Percentiles rank a stretch among this genome's conserved stretches.
Evolutionary conservation across 2,329 filamentous ascomycete species (phyloP).

Genomic region (Aspergillus tubingensis): DNA sequence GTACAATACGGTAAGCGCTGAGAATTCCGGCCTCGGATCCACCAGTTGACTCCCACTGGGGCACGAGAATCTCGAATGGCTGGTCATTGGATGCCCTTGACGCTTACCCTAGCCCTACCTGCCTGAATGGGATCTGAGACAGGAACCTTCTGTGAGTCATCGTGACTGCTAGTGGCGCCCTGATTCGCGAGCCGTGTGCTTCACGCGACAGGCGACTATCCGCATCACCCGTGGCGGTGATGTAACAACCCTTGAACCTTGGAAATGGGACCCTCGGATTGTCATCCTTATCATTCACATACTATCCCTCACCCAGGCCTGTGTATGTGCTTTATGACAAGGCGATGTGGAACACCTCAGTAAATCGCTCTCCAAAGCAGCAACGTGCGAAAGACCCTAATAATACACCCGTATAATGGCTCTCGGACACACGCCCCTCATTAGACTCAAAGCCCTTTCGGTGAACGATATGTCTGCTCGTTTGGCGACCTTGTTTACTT

Average conservation of each 20-base stretch:
- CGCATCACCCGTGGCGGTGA: neutral
- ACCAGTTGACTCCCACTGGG: constrained; percentile 7
- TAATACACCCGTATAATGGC: no score
- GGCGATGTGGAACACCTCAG: neutral
- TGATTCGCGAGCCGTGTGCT: neutral
- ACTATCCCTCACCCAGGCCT: neutral
- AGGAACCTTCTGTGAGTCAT: constrained; percentile 3
- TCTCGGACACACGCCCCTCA: no score
- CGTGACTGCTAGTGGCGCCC: neutral
- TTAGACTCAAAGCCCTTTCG: no score
- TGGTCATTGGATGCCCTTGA: neutral
- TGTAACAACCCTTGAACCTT: neutral
- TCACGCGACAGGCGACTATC: neutral
- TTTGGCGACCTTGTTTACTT: no score
- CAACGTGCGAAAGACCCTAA: neutral
- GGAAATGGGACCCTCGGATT: neutral
- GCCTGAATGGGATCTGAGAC: neutral
- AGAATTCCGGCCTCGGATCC: neutral
- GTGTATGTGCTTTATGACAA: neutral
- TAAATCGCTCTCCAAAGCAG: neutral
- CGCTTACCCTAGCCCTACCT: constrained; percentile 8
- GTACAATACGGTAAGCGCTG: constrained; percentile 2
- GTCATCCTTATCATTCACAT: neutral
- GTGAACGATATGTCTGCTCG: no score
- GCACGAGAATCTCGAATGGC: constrained; percentile 3